These are phyloP conservation scores for Monosporascus ibericus DNA, from an alignment of 2,329 filamentous ascomycete species.

Conservation along the genomic window DNA sequence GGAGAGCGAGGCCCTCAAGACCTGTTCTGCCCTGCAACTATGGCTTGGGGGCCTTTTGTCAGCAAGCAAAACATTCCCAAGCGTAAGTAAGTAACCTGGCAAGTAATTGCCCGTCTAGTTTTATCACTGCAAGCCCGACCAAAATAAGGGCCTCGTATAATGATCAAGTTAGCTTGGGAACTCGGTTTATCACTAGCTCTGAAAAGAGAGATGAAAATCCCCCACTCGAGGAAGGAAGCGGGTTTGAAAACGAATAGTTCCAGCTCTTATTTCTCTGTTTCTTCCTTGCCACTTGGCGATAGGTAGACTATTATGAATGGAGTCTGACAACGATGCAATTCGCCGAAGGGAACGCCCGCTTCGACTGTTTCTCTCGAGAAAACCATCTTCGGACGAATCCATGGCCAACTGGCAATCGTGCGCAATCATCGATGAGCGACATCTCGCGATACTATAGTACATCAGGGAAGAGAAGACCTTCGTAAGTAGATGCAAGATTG, in stretches of 20 bases:
- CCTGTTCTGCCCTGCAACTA: too few species aligned
- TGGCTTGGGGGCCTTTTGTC: too few species aligned
- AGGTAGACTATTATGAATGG: constrained; percentile 8
- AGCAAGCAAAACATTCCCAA: too few species aligned
- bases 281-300: constrained; percentile 25
- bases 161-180: too few species aligned
- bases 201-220: neutral
- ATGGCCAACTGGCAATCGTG: neutral
- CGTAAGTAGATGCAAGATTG: neutral
- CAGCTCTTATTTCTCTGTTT: constrained; percentile 10
- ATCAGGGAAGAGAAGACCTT: neutral
- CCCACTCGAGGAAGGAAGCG: constrained; percentile 8
- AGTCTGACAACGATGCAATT: constrained; percentile 3
- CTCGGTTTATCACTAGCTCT: neutral
- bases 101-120: too few species aligned
- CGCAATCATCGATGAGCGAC: neutral
- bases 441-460: neutral
- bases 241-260: constrained; percentile 3
- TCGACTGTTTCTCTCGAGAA: neutral
- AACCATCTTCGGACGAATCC: neutral
- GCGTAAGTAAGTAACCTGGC: too few species aligned
- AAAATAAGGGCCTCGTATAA: too few species aligned
- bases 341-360: constrained; percentile 14
- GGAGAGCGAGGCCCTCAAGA: too few species aligned
- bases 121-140: too few species aligned